A percentile compares a stretch with the other conserved stretches of the same genome.
Evolutionary conservation across 257 asterid species (phyloP).

Genomic region (Rauvolfia tetraphylla): DNA sequence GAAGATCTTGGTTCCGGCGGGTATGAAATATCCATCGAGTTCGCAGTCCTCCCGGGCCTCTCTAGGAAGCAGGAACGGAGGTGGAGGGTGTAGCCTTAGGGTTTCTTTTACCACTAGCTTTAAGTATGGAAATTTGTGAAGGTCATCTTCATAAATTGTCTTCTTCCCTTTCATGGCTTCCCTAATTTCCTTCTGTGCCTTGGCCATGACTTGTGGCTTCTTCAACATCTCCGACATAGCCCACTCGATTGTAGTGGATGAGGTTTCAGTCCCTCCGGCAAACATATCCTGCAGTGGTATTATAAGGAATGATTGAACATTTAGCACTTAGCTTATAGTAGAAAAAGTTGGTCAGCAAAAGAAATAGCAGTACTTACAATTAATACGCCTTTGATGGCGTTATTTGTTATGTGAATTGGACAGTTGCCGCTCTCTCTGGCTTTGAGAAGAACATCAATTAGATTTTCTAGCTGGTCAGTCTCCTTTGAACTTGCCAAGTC

Average conservation of each 20-base stretch:
- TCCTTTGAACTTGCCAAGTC: not conserved
- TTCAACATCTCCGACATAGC: conserved; percentile 28
- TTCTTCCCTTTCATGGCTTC: conserved; percentile 12
- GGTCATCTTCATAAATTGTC: conserved; percentile 18
- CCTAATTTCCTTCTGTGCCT: conserved; percentile 27
- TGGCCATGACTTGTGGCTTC: conserved; percentile 23
- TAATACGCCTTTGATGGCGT: conserved; percentile 24
- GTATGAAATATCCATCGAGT: not conserved
- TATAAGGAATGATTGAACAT: not conserved
- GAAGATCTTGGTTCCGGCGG: not conserved
- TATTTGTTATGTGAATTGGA: conserved; percentile 18
- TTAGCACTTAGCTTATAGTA: no score
- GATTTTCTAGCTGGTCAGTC: not conserved
- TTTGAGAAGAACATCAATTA: not conserved
- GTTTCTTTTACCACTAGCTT: conserved; percentile 30
- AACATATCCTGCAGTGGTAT: conserved; percentile 20
- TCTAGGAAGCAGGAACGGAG: conserved; percentile 16
- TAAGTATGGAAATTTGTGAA: conserved; percentile 17
- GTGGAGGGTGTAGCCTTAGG: conserved; percentile 30
- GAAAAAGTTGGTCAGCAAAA: no score
- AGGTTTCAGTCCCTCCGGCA: conserved; percentile 22
- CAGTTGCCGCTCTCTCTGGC: not conserved
- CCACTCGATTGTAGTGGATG: conserved; percentile 20
- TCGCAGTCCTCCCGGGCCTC: conserved; percentile 8
- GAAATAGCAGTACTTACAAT: not conserved